A percentile compares a stretch with the other conserved stretches of the same genome.
These are phyloP conservation scores for Pythium aristosporum DNA, from an alignment of 352 stramenopile species.

Conservation along the genomic window DNA sequence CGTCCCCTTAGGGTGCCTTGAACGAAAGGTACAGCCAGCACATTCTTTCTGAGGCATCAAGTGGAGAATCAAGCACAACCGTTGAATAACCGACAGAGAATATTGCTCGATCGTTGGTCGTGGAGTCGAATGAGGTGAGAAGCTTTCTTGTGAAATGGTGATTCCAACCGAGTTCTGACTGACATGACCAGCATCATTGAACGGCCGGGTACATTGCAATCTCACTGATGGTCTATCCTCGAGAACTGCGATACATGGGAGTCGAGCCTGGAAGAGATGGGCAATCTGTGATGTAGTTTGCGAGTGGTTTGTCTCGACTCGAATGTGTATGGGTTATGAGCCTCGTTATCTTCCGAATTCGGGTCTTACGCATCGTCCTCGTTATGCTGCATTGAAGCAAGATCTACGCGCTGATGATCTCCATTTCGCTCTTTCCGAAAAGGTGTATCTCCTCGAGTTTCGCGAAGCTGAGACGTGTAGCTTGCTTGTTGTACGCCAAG, in stretches of 20 bases:
- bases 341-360: background rate
- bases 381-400: background rate
- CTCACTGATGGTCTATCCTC: conserved; percentile 36
- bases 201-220: conserved; percentile 5
- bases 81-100: conserved; percentile 26
- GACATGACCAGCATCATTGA: background rate
- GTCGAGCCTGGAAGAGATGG: conserved; percentile 48
- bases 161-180: background rate
- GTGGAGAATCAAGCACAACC: background rate
- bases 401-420: conserved; percentile 24
- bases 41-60: background rate
- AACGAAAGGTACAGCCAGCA: background rate
- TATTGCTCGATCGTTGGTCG: conserved; percentile 14
- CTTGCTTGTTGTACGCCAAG: conserved; percentile 36
- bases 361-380: background rate
- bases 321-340: conserved; percentile 14
- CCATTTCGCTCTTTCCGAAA: conserved; percentile 37
- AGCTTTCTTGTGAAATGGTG: background rate
- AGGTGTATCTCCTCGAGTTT: conserved; percentile 42
- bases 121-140: conserved; percentile 23
- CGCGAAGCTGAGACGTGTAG: conserved; percentile 34
- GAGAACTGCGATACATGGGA: conserved; percentile 61
- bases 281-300: conserved; percentile 29
- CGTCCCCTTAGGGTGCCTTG: conserved; percentile 1
- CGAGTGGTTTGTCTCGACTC: conserved; percentile 12